These are phyloP conservation scores for Fusarium sublunatum DNA, from an alignment of 2,329 filamentous ascomycete species.

Conservation along the genomic window DNA sequence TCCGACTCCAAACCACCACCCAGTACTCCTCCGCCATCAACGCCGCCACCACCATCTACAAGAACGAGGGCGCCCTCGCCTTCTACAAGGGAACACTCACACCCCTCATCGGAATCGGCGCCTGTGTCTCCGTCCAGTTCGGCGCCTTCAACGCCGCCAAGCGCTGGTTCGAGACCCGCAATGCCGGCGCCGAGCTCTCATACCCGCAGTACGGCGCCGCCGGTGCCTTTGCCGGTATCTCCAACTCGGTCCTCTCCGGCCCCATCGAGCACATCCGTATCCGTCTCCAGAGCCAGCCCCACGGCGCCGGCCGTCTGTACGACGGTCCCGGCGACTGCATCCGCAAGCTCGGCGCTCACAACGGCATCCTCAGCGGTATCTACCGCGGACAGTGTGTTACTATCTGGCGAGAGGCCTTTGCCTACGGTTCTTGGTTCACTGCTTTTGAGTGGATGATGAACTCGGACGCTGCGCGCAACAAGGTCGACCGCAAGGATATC, in stretches of 20 bases:
- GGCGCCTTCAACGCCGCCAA: conserved; percentile 95
- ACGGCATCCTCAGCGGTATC: conserved; percentile 75
- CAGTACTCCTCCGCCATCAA: conserved; percentile 84
- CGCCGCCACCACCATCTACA: conserved; percentile 85
- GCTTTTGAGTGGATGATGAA: conserved; percentile 98
- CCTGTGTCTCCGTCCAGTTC: conserved; percentile 98
- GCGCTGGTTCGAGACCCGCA: conserved; percentile 83
- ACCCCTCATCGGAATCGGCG: conserved; percentile 93
- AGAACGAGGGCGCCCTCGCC: conserved; percentile 85
- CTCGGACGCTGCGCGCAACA: conserved; percentile 81
- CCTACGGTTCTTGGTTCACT: conserved; percentile 96
- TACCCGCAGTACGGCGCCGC: conserved; percentile 91
- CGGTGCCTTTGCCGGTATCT: conserved; percentile 90
- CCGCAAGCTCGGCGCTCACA: conserved; percentile 76
- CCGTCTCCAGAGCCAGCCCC: conserved; percentile 93
- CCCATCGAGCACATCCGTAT: conserved; percentile 99
- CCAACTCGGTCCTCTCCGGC: conserved; percentile 87
- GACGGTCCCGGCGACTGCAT: conserved; percentile 89
- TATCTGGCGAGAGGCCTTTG: conserved; percentile 87
- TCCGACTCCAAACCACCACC: conserved; percentile 89
- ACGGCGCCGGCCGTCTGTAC: conserved; percentile 83
- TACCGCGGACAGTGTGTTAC: conserved; percentile 93
- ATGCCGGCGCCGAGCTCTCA: conserved; percentile 71
- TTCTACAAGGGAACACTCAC: conserved; percentile 99
- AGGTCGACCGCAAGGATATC: conserved; percentile 79